Percentiles rank a stretch among this genome's conserved stretches.
Conservation (phyloP, 768 basidiomycete genomes). For the Gloeopeniophorella convolvens region DNA sequence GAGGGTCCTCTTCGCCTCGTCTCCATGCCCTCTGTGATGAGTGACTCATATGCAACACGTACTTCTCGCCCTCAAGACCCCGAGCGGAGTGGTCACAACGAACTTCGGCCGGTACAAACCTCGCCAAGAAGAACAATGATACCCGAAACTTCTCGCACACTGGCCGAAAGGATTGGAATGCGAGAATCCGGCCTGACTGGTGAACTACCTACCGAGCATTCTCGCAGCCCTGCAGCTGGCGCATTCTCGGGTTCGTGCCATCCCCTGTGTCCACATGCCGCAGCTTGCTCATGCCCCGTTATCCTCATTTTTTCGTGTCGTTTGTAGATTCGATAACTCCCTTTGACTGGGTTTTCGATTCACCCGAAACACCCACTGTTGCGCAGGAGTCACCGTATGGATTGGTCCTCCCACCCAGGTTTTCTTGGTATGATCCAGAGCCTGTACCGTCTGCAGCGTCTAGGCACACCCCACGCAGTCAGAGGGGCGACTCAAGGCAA, state of each 20-base stretch:
- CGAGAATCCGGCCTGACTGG: slow-evolving; percentile 2
- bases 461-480: slow-evolving; percentile 7
- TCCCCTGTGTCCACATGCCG: too few species aligned
- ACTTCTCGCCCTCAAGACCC: slow-evolving; percentile 8
- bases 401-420: slow-evolving; percentile 10
- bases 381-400: slow-evolving; percentile 10
- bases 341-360: not conserved
- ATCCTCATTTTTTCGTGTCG: too few species aligned
- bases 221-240: slow-evolving; percentile 10
- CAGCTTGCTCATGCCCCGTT: not conserved
- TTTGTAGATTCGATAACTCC: too few species aligned
- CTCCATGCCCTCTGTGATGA: not conserved
- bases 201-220: slow-evolving; percentile 4
- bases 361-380: too few species aligned
- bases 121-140: slow-evolving; percentile 7
- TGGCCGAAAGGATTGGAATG: slow-evolving; percentile 12
- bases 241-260: slow-evolving; percentile 10
- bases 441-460: not conserved
- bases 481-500: slow-evolving; percentile 5
- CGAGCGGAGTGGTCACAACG: slow-evolving; percentile 4
- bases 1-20: slow-evolving; percentile 7
- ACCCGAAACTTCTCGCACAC: slow-evolving; percentile 6
- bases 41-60: slow-evolving; percentile 1
- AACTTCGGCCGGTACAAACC: slow-evolving; percentile 2
- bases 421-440: slow-evolving; percentile 6